Evolutionary conservation across 768 basidiomycete species (phyloP).

Genomic region (Butyriboletus loyo): DNA sequence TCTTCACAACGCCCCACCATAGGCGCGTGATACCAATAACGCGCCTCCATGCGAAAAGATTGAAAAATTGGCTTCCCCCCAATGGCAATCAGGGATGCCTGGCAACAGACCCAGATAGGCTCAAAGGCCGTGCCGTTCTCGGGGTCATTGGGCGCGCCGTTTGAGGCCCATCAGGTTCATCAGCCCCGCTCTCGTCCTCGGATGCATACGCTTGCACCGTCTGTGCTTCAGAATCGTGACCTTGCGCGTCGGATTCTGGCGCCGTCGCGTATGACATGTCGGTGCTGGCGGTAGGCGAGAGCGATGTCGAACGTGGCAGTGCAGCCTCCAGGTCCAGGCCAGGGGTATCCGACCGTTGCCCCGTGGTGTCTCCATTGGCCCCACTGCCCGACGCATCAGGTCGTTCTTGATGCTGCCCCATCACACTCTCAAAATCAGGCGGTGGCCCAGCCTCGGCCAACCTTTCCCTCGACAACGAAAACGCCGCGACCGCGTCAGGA

Average conservation of each 20-base stretch:
- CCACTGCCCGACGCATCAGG: neutral
- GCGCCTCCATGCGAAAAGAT: neutral
- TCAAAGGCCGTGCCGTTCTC: conserved; percentile 18
- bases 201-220: neutral
- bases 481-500: conserved; percentile 61
- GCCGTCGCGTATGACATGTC: conserved; percentile 14
- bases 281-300: conserved; percentile 8
- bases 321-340: neutral
- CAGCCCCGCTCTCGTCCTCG: conserved; percentile 3
- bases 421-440: conserved; percentile 46
- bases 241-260: neutral
- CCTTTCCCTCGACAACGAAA: conserved; percentile 44
- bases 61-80: too few species aligned
- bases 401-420: neutral
- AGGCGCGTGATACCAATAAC: neutral
- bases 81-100: neutral
- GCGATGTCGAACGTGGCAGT: neutral
- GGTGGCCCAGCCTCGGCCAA: conserved; percentile 40
- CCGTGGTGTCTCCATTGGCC: neutral
- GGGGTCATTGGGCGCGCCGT: conserved; percentile 18
- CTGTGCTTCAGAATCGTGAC: neutral
- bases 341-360: neutral
- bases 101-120: neutral
- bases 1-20: neutral
- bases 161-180: neutral